Evolutionary conservation across 169 alveolate genomes (phyloP).

Genomic region (Plasmodium malariae): DNA sequence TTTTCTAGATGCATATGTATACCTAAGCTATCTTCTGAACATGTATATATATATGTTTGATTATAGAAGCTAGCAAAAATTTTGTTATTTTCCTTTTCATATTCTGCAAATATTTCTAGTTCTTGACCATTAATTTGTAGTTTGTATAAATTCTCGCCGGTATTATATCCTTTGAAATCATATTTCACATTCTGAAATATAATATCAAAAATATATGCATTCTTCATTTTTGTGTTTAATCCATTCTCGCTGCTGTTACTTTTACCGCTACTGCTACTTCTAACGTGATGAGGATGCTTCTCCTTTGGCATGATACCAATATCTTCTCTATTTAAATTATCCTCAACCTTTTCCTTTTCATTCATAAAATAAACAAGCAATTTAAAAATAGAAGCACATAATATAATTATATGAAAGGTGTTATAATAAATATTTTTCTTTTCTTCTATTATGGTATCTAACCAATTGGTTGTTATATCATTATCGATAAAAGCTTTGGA

Average conservation of each 20-base stretch:
- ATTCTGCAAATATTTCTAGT: constrained; percentile 63
- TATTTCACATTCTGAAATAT: constrained; percentile 63
- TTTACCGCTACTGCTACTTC: neutral
- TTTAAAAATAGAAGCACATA: constrained; percentile 74
- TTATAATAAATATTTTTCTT: constrained; percentile 44
- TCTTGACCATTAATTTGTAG: constrained; percentile 51
- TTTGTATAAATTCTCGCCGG: constrained; percentile 68
- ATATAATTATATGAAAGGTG: constrained; percentile 45
- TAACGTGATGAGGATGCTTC: neutral
- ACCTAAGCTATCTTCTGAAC: constrained; percentile 68
- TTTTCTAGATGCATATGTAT: constrained; percentile 63
- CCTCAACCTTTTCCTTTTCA: constrained; percentile 42
- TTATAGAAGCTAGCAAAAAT: constrained; percentile 44
- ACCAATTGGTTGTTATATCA: constrained; percentile 76
- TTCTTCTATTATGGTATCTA: constrained; percentile 54
- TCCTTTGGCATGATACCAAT: constrained; percentile 33
- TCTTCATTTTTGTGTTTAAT: constrained; percentile 14
- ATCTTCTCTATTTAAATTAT: constrained; percentile 59
- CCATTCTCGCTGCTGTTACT: neutral
- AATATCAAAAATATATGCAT: constrained; percentile 22
- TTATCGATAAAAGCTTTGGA: constrained; percentile 82
- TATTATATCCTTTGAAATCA: constrained; percentile 42
- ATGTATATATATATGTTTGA: constrained; percentile 62
- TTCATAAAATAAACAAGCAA: constrained; percentile 34
- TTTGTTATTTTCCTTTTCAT: constrained; percentile 65